Evolutionary conservation across 177 flowering plant species (phyloP).

Genomic region (Vitis hybrid): DNA sequence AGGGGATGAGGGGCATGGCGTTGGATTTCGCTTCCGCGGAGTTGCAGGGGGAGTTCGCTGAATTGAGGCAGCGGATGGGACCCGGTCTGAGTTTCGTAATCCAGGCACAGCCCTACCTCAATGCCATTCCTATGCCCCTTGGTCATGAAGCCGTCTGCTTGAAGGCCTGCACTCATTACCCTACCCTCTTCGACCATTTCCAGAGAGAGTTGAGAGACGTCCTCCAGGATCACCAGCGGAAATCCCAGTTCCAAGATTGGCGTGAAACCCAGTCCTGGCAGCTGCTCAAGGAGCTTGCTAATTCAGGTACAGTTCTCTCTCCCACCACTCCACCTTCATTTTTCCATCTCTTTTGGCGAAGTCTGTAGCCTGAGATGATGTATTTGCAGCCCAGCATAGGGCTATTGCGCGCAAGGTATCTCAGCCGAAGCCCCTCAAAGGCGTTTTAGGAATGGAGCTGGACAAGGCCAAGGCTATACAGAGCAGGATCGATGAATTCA

Average conservation of each 20-base stretch:
- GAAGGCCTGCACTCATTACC: constrained; percentile 84
- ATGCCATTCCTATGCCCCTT: constrained; percentile 79
- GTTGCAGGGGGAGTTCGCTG: constrained; percentile 65
- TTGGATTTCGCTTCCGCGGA: constrained; percentile 67
- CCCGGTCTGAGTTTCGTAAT: constrained; percentile 80
- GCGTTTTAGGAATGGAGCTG: constrained; percentile 70
- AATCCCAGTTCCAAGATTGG: constrained; percentile 52
- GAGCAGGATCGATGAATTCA: constrained; percentile 66
- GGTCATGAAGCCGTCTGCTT: constrained; percentile 80
- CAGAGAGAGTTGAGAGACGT: constrained; percentile 84
- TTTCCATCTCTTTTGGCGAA: not conserved
- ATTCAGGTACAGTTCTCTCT: constrained; percentile 44
- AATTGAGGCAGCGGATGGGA: constrained; percentile 61
- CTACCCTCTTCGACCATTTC: constrained; percentile 86
- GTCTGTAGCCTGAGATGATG: not conserved
- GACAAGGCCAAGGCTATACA: constrained; percentile 73
- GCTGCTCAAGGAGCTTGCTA: constrained; percentile 75
- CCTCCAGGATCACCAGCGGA: constrained; percentile 50
- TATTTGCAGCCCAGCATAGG: constrained; percentile 71
- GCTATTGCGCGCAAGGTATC: constrained; percentile 60
- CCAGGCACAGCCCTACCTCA: constrained; percentile 82
- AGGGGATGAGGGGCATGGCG: constrained; percentile 87
- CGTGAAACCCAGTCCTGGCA: constrained; percentile 72
- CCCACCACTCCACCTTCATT: not conserved
- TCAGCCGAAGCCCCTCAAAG: constrained; percentile 39